Percentiles rank a stretch among this genome's conserved stretches.
phyloP scores from a whole-genome alignment of 2,329 filamentous ascomycete species.

The Phyllosticta capitalensis region DNA sequence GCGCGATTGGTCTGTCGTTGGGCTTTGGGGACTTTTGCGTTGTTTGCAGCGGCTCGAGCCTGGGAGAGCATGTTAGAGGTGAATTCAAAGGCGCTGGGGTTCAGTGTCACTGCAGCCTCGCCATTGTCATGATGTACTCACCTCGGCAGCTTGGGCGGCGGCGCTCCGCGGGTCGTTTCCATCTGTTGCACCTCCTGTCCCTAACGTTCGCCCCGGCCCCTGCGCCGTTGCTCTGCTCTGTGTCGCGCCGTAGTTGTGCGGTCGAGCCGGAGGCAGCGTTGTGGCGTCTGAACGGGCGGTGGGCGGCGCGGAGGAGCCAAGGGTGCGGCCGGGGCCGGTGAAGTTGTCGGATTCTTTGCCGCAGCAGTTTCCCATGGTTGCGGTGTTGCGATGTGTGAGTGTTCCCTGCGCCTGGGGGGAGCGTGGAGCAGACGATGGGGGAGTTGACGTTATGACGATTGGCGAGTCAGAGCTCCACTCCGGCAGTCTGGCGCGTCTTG shows the following conservation, averaged over 20 bases:
- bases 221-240: slow-evolving; percentile 39
- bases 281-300: slow-evolving; percentile 31
- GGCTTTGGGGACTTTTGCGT: slow-evolving; percentile 36
- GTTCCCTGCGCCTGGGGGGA: not conserved
- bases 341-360: slow-evolving; percentile 60
- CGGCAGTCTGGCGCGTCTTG: slow-evolving; percentile 1
- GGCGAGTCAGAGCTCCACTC: not conserved
- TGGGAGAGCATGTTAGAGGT: not conserved
- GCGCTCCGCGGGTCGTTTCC: slow-evolving; percentile 47
- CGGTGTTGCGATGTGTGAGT: not conserved
- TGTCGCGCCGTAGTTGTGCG: slow-evolving; percentile 24
- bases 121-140: slow-evolving; percentile 34
- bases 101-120: not conserved
- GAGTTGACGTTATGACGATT: not conserved
- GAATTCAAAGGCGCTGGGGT: not conserved
- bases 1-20: slow-evolving; percentile 66
- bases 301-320: slow-evolving; percentile 46
- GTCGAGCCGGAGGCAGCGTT: slow-evolving; percentile 7
- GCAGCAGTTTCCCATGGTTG: slow-evolving; percentile 77
- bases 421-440: not conserved
- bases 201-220: slow-evolving; percentile 55
- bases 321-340: slow-evolving; percentile 57
- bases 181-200: slow-evolving; percentile 34
- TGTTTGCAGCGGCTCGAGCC: not conserved
- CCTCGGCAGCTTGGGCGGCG: slow-evolving; percentile 78